Evolutionary conservation across 441 rosid species (phyloP).

Genomic region (Hypseocharis bilobata): DNA sequence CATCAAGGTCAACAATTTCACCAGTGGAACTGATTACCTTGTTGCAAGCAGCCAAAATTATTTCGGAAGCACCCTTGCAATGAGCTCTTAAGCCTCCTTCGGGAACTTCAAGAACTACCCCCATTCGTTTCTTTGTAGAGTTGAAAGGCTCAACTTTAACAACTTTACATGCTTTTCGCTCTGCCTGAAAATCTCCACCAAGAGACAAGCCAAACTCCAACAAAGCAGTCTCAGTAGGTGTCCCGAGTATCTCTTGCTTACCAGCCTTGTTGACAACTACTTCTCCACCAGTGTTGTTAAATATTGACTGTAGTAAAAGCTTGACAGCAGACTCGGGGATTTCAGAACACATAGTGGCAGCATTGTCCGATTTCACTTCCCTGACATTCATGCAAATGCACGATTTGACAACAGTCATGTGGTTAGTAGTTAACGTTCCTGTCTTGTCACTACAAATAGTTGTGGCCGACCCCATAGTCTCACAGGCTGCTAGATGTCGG

Average conservation of each 20-base stretch:
- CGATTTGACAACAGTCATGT: conserved; percentile 1
- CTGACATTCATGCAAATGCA: background rate
- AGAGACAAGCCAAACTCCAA: background rate
- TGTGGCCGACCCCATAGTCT: conserved; percentile 3
- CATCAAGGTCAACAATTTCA: background rate
- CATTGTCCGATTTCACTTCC: background rate
- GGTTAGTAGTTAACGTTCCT: background rate
- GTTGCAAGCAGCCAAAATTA: background rate
- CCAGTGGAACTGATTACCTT: background rate
- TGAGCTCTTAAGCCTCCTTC: background rate
- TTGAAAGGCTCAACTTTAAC: conserved; percentile 3
- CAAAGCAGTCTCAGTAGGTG: background rate
- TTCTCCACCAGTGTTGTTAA: background rate
- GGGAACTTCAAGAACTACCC: background rate
- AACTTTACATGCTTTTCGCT: background rate
- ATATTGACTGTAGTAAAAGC: background rate
- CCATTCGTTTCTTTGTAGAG: background rate
- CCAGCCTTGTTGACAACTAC: background rate
- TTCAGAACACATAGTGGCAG: background rate
- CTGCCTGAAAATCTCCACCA: background rate
- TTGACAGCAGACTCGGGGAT: background rate
- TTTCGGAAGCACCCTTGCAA: background rate
- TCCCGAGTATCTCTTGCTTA: background rate
- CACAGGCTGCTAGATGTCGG: conserved; percentile 1
- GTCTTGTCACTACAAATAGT: background rate